phyloP scores from a whole-genome alignment of 768 basidiomycete genomes.

The Kwoniella mangroviensis region DNA sequence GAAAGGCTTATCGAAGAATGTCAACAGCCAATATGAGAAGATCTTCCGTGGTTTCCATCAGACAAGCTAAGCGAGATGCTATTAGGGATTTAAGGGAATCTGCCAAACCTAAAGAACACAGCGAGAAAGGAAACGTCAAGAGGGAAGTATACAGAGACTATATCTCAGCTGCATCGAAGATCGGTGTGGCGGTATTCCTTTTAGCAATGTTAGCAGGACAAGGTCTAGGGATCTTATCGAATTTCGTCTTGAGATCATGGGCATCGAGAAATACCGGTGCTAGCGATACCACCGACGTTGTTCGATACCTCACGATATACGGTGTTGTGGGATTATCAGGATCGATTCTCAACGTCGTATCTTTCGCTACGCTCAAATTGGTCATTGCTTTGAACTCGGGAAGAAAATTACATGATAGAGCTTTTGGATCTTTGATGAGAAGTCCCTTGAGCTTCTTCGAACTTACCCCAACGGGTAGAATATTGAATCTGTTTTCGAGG shows the following conservation, averaged over 20 bases:
- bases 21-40: slow-evolving; percentile 50
- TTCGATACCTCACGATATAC: slow-evolving; percentile 64
- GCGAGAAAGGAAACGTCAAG: slow-evolving; percentile 80
- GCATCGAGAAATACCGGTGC: slow-evolving; percentile 73
- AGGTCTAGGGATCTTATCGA: slow-evolving; percentile 62
- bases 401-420: slow-evolving; percentile 72
- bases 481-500: slow-evolving; percentile 87
- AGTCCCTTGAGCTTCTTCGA: slow-evolving; percentile 90
- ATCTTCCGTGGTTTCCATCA: slow-evolving; percentile 55
- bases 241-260: slow-evolving; percentile 73
- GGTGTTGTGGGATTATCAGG: slow-evolving; percentile 70
- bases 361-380: slow-evolving; percentile 74
- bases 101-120: slow-evolving; percentile 63
- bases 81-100: slow-evolving; percentile 56
- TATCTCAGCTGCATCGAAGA: slow-evolving; percentile 74
- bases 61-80: slow-evolving; percentile 55
- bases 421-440: slow-evolving; percentile 70
- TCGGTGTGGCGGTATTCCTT: slow-evolving; percentile 70
- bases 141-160: slow-evolving; percentile 75
- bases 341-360: slow-evolving; percentile 64
- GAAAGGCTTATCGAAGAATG: slow-evolving; percentile 34
- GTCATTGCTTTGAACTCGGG: slow-evolving; percentile 76
- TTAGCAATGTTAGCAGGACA: slow-evolving; percentile 66
- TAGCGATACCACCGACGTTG: slow-evolving; percentile 67
- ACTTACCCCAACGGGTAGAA: slow-evolving; percentile 81